These are phyloP conservation scores for Fonsecaea pugnacius DNA, from an alignment of 2,329 filamentous ascomycete genomes.

Conservation along the genomic window DNA sequence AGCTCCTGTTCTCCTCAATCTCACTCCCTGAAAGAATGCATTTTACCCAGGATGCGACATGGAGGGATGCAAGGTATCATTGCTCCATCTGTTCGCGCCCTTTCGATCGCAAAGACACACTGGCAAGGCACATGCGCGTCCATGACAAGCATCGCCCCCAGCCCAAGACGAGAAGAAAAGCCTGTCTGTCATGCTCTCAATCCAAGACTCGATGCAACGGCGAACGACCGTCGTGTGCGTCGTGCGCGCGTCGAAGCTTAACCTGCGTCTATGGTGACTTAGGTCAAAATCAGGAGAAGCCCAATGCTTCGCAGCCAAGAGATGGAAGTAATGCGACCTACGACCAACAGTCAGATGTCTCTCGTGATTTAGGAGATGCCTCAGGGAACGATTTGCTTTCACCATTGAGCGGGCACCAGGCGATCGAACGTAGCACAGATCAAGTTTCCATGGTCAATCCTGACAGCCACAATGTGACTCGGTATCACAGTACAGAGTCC, in stretches of 20 bases:
- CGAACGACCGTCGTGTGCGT: slow-evolving; percentile 3
- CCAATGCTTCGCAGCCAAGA: not conserved
- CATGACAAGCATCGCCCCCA: slow-evolving; percentile 1
- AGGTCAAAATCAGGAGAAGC: not conserved
- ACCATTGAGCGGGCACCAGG: not conserved
- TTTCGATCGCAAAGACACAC: slow-evolving; percentile 19
- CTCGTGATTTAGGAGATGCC: not conserved
- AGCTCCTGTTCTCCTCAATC: too few species aligned
- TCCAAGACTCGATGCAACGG: slow-evolving; percentile 11
- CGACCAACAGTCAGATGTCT: not conserved
- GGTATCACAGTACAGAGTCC: not conserved
- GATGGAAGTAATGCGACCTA: not conserved
- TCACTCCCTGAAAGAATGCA: not conserved
- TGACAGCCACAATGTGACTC: not conserved
- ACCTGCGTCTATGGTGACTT: not conserved
- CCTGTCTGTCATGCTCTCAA: slow-evolving; percentile 13
- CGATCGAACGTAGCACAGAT: not conserved
- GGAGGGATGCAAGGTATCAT: slow-evolving; percentile 10
- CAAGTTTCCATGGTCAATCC: not conserved
- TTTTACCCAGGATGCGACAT: slow-evolving; percentile 5
- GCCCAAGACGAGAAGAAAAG: slow-evolving; percentile 8
- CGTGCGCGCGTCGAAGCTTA: not conserved
- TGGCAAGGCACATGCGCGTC: slow-evolving; percentile 6
- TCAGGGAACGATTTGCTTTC: not conserved
- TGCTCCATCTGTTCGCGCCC: slow-evolving; percentile 15